Conservation (phyloP, 2,329 filamentous ascomycete species). For the Elsinoe necatrix region DNA sequence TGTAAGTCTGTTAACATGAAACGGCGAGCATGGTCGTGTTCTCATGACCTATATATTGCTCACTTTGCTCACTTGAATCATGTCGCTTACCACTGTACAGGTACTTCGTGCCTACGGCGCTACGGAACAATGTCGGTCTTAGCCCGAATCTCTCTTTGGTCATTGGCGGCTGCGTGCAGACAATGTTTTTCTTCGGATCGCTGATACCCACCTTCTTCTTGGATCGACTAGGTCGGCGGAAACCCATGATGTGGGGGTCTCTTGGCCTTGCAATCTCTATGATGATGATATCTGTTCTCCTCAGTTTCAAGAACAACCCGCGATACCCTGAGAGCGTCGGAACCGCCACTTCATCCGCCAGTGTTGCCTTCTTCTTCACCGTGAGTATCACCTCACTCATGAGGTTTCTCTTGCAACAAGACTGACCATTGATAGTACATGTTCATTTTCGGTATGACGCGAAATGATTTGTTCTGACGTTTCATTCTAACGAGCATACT, state of each 20-base stretch:
- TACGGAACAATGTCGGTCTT: slow-evolving; percentile 41
- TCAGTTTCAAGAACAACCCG: slow-evolving; percentile 34
- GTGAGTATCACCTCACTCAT: slow-evolving; percentile 19
- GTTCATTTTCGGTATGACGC: too few relatives aligned
- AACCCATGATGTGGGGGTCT: slow-evolving; percentile 31
- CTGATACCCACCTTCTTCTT: slow-evolving; percentile 40
- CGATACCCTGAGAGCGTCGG: slow-evolving; percentile 27
- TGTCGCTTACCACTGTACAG: slow-evolving; percentile 12
- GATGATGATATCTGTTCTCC: slow-evolving; percentile 34
- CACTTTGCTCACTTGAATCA: not conserved
- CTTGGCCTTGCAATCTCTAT: slow-evolving; percentile 30
- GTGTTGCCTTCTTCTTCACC: slow-evolving; percentile 44
- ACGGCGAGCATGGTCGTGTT: not conserved
- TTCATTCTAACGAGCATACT: too few relatives aligned
- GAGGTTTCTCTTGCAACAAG: not conserved
- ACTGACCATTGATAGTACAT: slow-evolving; percentile 25
- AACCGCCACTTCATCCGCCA: slow-evolving; percentile 37
- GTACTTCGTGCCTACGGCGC: slow-evolving; percentile 38
- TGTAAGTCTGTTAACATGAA: slow-evolving; percentile 21
- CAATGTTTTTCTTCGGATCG: slow-evolving; percentile 36
- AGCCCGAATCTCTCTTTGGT: slow-evolving; percentile 37
- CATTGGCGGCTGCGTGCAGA: slow-evolving; percentile 39
- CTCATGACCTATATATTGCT: not conserved
- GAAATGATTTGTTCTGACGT: too few relatives aligned
- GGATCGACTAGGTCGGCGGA: slow-evolving; percentile 33